Conservation (phyloP, 345 rosid species). For the Pistacia integerrima region DNA sequence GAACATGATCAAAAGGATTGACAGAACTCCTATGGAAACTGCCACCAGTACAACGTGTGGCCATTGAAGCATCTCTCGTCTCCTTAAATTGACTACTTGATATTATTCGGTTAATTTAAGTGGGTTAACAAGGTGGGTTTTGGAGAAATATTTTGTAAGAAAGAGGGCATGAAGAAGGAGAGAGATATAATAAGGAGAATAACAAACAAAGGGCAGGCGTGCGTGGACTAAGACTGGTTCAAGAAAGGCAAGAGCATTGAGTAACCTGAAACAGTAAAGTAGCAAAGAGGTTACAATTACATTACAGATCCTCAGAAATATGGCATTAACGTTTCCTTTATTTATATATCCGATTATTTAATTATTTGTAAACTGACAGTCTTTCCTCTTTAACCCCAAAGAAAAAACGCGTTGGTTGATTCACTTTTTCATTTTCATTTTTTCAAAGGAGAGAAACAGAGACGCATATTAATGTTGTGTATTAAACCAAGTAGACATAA, state of each 20-base stretch:
- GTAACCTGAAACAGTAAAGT: conserved; percentile 8
- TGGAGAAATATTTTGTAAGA: conserved; percentile 2
- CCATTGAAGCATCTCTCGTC: conserved; percentile 48
- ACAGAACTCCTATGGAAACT: conserved; percentile 26
- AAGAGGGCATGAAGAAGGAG: conserved; percentile 7
- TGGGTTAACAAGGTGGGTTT: neutral
- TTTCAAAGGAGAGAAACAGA: conserved; percentile 5
- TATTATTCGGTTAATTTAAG: neutral
- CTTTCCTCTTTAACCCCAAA: neutral
- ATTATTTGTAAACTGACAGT: conserved; percentile 31
- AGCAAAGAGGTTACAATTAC: neutral
- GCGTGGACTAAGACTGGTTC: conserved; percentile 57
- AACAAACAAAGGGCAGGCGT: conserved; percentile 11
- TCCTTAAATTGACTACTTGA: neutral
- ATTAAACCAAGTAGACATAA: neutral
- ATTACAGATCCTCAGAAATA: neutral
- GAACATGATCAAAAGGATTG: conserved; percentile 33
- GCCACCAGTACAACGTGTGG: conserved; percentile 32
- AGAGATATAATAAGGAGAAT: neutral
- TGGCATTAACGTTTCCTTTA: conserved; percentile 7
- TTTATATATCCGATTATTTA: neutral
- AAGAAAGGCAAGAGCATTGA: conserved; percentile 32
- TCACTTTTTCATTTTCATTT: neutral
- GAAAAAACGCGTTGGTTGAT: neutral
- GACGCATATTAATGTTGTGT: neutral